Evolutionary conservation across 179 eudicot species (phyloP), one percentile per base, ranked within the genome.

Genomic region (Pouteria campechiana): DNA sequence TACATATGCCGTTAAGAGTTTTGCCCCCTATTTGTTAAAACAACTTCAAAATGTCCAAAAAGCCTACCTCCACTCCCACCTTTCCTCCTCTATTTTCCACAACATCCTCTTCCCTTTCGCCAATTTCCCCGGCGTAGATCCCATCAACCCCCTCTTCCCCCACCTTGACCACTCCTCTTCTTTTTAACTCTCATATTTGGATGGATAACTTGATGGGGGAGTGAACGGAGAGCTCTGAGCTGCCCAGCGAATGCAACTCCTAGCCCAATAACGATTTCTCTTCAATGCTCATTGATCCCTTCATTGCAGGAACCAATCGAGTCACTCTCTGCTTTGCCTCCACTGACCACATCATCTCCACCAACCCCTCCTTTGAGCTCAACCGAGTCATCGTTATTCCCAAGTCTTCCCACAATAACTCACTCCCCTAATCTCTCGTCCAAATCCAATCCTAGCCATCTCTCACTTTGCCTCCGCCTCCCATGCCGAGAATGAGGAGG

Each of bases 121-220:
- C 32, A 46, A 42, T n/a, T 55, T 45, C 3, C 25, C 73, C 0
- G 78, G 67, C 7, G 50, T 32, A 1, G 32, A 39, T 6, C 83
- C 75, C 7, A 65, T 74, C 0, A 72, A 57, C 10, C 79, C 77
- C 48, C 78, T 69, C 16, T 75, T 83, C 41, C 67, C 75, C 3
- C 54, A 31, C 36, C 38, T 69, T 52, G 83, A 81, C 14, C 73
- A 62, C 24, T 41, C 67, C 3, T 18, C 49, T 4, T 67, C 57
- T 1, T 78, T 79, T 41, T 64, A 76, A 17, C 75, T 78, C 17
- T 44, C 60, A 0, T 88, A 85, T 41, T 74, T 76, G 97, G 97
- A 78, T 84, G 95, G 97, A 88, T 60, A 73, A 62, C 48, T 56
- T 88, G 8, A 84, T 88, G 47, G 68, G 63, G 25, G 79, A 76